phyloP scores from a whole-genome alignment of 2,329 filamentous ascomycete species.

The Torrubiella hemipterigena region DNA sequence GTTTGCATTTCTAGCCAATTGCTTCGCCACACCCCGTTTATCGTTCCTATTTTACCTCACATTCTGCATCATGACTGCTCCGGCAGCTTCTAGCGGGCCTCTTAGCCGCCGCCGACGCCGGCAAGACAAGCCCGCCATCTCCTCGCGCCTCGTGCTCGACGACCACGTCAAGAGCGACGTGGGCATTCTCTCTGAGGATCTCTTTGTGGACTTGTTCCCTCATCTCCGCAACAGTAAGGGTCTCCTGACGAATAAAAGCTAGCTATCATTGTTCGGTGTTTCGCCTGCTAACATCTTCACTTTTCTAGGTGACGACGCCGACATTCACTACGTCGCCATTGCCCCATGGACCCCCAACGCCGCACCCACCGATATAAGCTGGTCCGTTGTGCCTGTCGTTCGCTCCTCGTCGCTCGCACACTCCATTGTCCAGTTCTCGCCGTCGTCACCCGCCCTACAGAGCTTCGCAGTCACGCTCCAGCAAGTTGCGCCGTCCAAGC shows the following conservation, averaged over 20 bases:
- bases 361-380: constrained; percentile 51
- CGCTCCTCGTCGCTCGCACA: constrained; percentile 53
- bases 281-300: constrained; percentile 9
- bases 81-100: constrained; percentile 15
- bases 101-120: constrained; percentile 32
- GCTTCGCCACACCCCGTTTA: too few species aligned
- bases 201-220: constrained; percentile 73
- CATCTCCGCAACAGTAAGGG: constrained; percentile 40
- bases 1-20: too few species aligned
- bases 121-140: constrained; percentile 62
- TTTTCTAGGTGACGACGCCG: constrained; percentile 23
- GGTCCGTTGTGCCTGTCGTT: constrained; percentile 75
- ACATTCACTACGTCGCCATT: constrained; percentile 55
- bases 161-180: constrained; percentile 76
- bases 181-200: constrained; percentile 75
- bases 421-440: constrained; percentile 70
- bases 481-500: constrained; percentile 62
- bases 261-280: constrained; percentile 1
- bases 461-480: constrained; percentile 65
- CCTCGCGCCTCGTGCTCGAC: constrained; percentile 73
- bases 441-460: constrained; percentile 61
- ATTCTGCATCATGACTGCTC: constrained; percentile 8
- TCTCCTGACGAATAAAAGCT: background rate
- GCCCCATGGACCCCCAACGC: constrained; percentile 57
- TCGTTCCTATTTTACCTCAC: too few species aligned